These are phyloP conservation scores for Marchantia paleacea DNA, from an alignment of 225 moss, liverwort and hornwort genomes.

Conservation along the genomic window DNA sequence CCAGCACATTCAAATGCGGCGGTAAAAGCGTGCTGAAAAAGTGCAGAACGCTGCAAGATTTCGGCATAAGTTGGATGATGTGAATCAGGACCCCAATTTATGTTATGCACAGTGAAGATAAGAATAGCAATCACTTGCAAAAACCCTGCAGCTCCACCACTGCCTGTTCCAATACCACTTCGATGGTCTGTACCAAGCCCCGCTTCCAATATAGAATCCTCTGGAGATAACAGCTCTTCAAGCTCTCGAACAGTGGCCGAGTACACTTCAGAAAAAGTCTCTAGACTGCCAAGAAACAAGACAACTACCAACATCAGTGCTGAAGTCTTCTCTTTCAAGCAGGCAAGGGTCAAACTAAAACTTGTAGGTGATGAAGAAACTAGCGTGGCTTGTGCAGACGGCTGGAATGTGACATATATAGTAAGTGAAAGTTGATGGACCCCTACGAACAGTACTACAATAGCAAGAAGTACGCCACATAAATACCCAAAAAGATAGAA, in stretches of 20 bases:
- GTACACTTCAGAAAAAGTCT: conserved; percentile 91
- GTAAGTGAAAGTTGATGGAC: too few relatives aligned
- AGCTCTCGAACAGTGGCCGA: conserved; percentile 75
- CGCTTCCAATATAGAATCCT: conserved; percentile 68
- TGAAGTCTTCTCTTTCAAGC: too few relatives aligned
- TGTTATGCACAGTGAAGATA: conserved; percentile 93
- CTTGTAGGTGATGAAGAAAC: too few relatives aligned
- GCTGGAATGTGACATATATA: too few relatives aligned
- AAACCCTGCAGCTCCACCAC: conserved; percentile 75
- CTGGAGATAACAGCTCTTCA: conserved; percentile 72
- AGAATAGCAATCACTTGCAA: conserved; percentile 82
- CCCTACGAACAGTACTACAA: too few relatives aligned
- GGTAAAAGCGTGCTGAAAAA: conserved; percentile 84
- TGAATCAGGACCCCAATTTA: conserved; percentile 78
- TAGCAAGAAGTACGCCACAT: too few relatives aligned
- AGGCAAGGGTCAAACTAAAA: too few relatives aligned
- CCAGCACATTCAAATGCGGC: conserved; percentile 94
- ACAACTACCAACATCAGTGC: background rate
- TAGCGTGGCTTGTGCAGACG: too few relatives aligned
- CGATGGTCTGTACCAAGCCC: conserved; percentile 72
- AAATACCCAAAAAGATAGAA: too few relatives aligned
- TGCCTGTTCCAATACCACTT: conserved; percentile 71
- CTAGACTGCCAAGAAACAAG: conserved; percentile 55
- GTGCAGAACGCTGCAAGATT: conserved; percentile 88
- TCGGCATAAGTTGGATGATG: conserved; percentile 94